These are phyloP conservation scores for Teunomyces atbi DNA, from an alignment of 805 yeast species.

Conservation along the genomic window DNA sequence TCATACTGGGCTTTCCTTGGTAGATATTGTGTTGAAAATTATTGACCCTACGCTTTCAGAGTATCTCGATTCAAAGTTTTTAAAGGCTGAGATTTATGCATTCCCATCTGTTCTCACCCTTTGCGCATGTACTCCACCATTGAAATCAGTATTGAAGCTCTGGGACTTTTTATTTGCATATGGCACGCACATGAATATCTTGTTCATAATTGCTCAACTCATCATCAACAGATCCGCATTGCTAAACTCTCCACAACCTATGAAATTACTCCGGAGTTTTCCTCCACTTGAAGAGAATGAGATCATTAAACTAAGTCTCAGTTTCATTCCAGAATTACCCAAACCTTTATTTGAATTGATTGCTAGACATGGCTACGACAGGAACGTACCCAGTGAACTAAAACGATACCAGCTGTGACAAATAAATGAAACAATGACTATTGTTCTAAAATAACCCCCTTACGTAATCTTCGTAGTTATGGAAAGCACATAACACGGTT, in stretches of 20 bases:
- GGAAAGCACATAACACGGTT: conserved; percentile 62
- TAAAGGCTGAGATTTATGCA: conserved; percentile 85
- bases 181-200: conserved; percentile 83
- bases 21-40: conserved; percentile 68
- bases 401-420: conserved; percentile 13
- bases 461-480: conserved; percentile 59
- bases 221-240: conserved; percentile 64
- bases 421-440: neutral
- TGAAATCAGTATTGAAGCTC: conserved; percentile 66
- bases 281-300: conserved; percentile 72
- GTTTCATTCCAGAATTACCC: conserved; percentile 76
- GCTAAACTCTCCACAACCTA: conserved; percentile 64
- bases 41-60: conserved; percentile 71
- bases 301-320: conserved; percentile 73
- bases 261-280: conserved; percentile 68
- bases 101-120: conserved; percentile 80
- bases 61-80: conserved; percentile 57
- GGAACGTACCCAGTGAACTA: conserved; percentile 34
- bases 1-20: conserved; percentile 67
- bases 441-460: conserved; percentile 23
- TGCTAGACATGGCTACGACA: conserved; percentile 62
- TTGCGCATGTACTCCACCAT: conserved; percentile 86
- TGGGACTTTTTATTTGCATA: conserved; percentile 94
- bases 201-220: conserved; percentile 81
- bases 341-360: conserved; percentile 60